Conservation (phyloP, 2,329 filamentous ascomycete genomes). For the Pezicula neosporulosa region DNA sequence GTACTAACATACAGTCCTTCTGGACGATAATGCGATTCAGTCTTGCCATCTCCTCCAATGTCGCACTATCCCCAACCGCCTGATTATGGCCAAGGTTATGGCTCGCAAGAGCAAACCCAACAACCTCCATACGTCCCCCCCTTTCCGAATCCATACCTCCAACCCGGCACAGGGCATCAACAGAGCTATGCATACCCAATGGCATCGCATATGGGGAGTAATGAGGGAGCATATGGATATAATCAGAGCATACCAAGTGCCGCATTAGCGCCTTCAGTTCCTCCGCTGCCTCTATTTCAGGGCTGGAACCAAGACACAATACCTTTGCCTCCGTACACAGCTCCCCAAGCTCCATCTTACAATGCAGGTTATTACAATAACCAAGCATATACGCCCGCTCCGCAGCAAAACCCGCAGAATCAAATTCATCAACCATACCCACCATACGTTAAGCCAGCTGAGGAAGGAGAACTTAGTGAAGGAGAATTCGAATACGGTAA, state of each 20-base stretch:
- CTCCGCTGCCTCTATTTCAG: slow-evolving; percentile 26
- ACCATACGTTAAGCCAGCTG: slow-evolving; percentile 30
- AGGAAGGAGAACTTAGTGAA: slow-evolving; percentile 79
- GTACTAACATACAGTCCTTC: slow-evolving; percentile 12
- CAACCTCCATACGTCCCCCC: slow-evolving; percentile 23
- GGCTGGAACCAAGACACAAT: slow-evolving; percentile 26
- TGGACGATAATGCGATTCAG: slow-evolving; percentile 14
- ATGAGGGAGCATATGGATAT: slow-evolving; percentile 24
- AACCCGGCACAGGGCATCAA: slow-evolving; percentile 15
- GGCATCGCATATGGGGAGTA: slow-evolving; percentile 19
- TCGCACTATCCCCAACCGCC: slow-evolving; percentile 43
- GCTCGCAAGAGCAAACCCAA: slow-evolving; percentile 19
- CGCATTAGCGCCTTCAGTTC: slow-evolving; percentile 20
- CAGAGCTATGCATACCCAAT: slow-evolving; percentile 15
- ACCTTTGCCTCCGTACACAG: slow-evolving; percentile 19
- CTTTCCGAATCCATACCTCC: slow-evolving; percentile 22
- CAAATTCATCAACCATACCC: slow-evolving; percentile 17
- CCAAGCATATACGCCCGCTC: slow-evolving; percentile 14
- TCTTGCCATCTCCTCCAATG: slow-evolving; percentile 30
- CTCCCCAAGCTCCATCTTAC: slow-evolving; percentile 15
- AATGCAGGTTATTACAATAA: slow-evolving; percentile 11
- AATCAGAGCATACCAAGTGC: slow-evolving; percentile 21
- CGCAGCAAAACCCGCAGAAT: slow-evolving; percentile 2
- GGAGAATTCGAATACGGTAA: slow-evolving; percentile 53
- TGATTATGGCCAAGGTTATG: slow-evolving; percentile 33